Conservation (phyloP, 1,284 basidiomycete genomes). For the Ustilago shanxiensis region DNA sequence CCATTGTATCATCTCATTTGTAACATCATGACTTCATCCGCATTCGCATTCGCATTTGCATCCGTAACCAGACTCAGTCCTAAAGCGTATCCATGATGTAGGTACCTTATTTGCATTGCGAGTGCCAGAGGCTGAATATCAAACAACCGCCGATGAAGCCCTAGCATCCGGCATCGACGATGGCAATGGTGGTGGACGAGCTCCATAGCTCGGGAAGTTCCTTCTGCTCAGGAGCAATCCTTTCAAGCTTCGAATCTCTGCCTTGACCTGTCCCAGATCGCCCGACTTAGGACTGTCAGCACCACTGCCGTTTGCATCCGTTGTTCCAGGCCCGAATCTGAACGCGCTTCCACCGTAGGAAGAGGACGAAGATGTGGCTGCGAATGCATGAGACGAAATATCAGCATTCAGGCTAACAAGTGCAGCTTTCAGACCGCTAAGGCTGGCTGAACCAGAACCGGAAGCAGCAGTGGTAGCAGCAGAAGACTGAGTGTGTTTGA, state of each 20-base stretch:
- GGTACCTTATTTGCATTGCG: too few relatives aligned
- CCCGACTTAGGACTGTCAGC: slow-evolving; percentile 33
- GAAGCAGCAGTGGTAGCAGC: slow-evolving; percentile 16
- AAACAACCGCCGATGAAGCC: slow-evolving; percentile 35
- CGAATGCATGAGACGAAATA: slow-evolving; percentile 45
- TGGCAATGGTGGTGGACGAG: slow-evolving; percentile 40
- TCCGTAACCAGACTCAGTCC: neutral
- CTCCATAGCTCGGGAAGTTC: slow-evolving; percentile 58
- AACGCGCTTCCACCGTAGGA: slow-evolving; percentile 13
- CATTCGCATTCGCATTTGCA: too few relatives aligned
- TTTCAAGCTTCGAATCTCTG: slow-evolving; percentile 66
- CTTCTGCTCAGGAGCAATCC: slow-evolving; percentile 62
- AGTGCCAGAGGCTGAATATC: neutral
- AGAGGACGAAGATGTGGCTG: slow-evolving; percentile 10
- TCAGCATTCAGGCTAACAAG: slow-evolving; percentile 46
- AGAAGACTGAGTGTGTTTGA: slow-evolving; percentile 46
- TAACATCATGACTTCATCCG: neutral
- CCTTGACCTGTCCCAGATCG: slow-evolving; percentile 64
- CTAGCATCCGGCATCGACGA: slow-evolving; percentile 13
- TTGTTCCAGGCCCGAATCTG: slow-evolving; percentile 16
- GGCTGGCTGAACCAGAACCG: slow-evolving; percentile 10
- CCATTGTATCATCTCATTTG: neutral
- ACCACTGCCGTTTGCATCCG: slow-evolving; percentile 12
- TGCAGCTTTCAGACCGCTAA: slow-evolving; percentile 24
- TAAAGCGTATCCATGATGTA: neutral